phyloP scores from a whole-genome alignment of 2,329 filamentous ascomycete species.

The Trichoderma koningiopsis region DNA sequence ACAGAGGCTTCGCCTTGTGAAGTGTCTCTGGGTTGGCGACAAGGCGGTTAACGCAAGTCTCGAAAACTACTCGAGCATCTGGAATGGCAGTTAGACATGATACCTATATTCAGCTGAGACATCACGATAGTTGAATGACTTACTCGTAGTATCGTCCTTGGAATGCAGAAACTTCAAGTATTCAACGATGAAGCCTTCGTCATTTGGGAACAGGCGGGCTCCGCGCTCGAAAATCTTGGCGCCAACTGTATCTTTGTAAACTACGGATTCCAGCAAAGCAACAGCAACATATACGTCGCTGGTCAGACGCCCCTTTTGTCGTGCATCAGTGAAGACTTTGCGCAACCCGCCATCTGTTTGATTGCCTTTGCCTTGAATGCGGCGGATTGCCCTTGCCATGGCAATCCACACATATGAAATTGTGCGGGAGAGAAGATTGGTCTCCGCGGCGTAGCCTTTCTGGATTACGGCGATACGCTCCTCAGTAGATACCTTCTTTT shows the following conservation, averaged over 20 bases:
- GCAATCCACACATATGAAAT: constrained; percentile 96
- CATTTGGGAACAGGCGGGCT: constrained; percentile 88
- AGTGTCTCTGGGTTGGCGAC: constrained; percentile 74
- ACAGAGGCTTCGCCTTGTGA: constrained; percentile 79
- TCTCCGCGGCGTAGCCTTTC: constrained; percentile 71
- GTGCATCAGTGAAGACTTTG: constrained; percentile 85
- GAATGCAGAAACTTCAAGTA: constrained; percentile 94
- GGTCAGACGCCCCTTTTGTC: constrained; percentile 82
- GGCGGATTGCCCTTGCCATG: constrained; percentile 88
- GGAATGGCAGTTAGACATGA: constrained; percentile 29
- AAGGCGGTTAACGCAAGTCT: constrained; percentile 85
- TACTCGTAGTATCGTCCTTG: constrained; percentile 91
- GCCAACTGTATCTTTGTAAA: constrained; percentile 90
- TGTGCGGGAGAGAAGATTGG: constrained; percentile 75
- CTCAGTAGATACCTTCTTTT: constrained; percentile 61
- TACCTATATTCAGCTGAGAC: not conserved
- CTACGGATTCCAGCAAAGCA: constrained; percentile 90
- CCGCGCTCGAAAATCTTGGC: constrained; percentile 96
- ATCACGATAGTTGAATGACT: constrained; percentile 42
- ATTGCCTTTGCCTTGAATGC: constrained; percentile 81
- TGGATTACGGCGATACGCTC: constrained; percentile 63
- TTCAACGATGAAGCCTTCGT: constrained; percentile 90
- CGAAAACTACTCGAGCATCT: constrained; percentile 95
- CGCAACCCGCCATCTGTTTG: constrained; percentile 73
- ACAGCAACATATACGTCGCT: constrained; percentile 95